phyloP scores from a whole-genome alignment of 768 basidiomycete species.

The Tremella yokohamensis region DNA sequence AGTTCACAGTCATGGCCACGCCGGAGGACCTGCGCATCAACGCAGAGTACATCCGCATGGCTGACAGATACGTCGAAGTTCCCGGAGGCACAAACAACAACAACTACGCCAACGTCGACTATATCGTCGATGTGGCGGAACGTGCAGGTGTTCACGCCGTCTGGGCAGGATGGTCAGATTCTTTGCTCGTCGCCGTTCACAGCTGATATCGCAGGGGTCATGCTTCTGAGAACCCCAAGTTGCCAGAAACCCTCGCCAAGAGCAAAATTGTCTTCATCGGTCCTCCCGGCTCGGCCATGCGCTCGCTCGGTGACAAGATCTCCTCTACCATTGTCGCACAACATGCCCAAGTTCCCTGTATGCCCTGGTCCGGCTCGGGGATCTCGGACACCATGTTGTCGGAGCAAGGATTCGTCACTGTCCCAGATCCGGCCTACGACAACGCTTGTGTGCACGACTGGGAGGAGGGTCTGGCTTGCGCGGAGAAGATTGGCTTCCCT shows the following conservation, averaged over 20 bases:
- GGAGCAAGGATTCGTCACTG: slow-evolving; percentile 82
- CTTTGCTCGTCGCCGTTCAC: neutral
- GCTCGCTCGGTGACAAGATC: slow-evolving; percentile 98
- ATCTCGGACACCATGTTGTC: slow-evolving; percentile 82
- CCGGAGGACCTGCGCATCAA: slow-evolving; percentile 94
- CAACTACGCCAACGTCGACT: slow-evolving; percentile 99
- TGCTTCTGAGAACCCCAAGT: slow-evolving; percentile 94
- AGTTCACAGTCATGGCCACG: slow-evolving; percentile 99
- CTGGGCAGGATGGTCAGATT: slow-evolving; percentile 87
- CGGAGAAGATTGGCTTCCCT: slow-evolving; percentile 88
- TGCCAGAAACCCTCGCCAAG: slow-evolving; percentile 87
- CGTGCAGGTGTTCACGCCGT: slow-evolving; percentile 96
- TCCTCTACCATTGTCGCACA: slow-evolving; percentile 99
- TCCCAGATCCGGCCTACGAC: slow-evolving; percentile 83
- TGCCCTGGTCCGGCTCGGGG: slow-evolving; percentile 98
- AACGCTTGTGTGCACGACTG: slow-evolving; percentile 83
- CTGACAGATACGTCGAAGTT: slow-evolving; percentile 97
- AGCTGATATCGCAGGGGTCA: slow-evolving; percentile 62
- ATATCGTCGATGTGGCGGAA: slow-evolving; percentile 97
- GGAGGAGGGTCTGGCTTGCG: slow-evolving; percentile 77
- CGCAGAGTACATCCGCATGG: slow-evolving; percentile 99
- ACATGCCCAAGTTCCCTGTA: slow-evolving; percentile 90
- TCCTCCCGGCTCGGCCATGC: slow-evolving; percentile 97
- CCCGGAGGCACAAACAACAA: slow-evolving; percentile 98
- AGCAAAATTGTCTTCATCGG: slow-evolving; percentile 99